Percentiles rank a stretch among this genome's conserved stretches.
Evolutionary conservation across 305 asterid genomes (phyloP).

Genomic region (Ajuga reptans): DNA sequence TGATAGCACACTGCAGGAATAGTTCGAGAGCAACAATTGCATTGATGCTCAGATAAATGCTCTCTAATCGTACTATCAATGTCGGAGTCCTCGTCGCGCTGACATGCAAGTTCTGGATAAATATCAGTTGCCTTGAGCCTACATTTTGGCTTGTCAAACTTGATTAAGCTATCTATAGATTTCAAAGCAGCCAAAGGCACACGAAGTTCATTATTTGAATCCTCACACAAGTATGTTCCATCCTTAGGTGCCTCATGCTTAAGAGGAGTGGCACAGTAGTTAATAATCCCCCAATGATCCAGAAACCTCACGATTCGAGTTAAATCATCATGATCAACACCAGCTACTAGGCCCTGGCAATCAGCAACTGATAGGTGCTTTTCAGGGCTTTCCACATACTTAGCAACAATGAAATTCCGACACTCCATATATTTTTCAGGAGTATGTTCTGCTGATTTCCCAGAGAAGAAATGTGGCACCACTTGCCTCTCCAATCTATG

Average conservation of each 20-base stretch:
- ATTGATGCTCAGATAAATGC: constrained; percentile 58
- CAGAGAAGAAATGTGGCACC: constrained; percentile 94
- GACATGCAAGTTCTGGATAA: constrained; percentile 63
- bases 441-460: constrained; percentile 71
- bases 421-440: constrained; percentile 87
- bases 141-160: constrained; percentile 82
- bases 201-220: too few relatives aligned
- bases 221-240: constrained; percentile 47
- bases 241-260: constrained; percentile 47
- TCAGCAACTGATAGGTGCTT: constrained; percentile 58
- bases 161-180: constrained; percentile 77
- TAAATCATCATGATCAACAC: constrained; percentile 61
- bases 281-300: constrained; percentile 94
- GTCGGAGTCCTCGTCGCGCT: constrained; percentile 44
- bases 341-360: constrained; percentile 59
- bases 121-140: constrained; percentile 62
- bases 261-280: constrained; percentile 70
- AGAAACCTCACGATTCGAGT: constrained; percentile 79
- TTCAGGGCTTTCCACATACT: constrained; percentile 83
- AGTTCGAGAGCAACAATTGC: constrained; percentile 61
- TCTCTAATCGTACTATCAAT: constrained; percentile 65
- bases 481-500: constrained; percentile 64
- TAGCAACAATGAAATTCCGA: constrained; percentile 78
- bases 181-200: constrained; percentile 85
- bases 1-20: constrained; percentile 62